These are phyloP conservation scores for Diplodia scrobiculata DNA, from an alignment of 2,329 filamentous ascomycete genomes.

Conservation along the genomic window DNA sequence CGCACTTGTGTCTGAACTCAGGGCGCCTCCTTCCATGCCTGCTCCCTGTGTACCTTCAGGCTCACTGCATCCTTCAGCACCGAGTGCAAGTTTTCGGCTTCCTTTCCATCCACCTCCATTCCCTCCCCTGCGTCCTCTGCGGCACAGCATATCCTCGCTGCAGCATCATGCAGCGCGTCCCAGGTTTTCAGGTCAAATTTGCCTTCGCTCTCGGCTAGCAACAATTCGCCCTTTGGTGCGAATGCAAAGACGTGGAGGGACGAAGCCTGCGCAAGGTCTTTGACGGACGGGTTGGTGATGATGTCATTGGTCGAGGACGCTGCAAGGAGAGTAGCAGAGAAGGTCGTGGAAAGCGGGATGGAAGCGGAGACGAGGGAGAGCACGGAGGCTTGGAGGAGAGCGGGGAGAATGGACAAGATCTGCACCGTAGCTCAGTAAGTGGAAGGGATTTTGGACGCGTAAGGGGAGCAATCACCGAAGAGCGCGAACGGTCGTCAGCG, in stretches of 20 bases:
- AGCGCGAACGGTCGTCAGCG: conserved; percentile 60
- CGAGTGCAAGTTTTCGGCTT: conserved; percentile 39
- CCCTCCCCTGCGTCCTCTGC: conserved; percentile 42
- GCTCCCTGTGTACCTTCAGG: conserved; percentile 45
- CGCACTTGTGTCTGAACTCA: background rate
- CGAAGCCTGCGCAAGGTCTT: conserved; percentile 62
- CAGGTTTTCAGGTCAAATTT: conserved; percentile 74
- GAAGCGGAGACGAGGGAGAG: conserved; percentile 80
- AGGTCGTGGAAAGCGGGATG: conserved; percentile 74
- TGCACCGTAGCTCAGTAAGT: conserved; percentile 41
- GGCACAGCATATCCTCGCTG: conserved; percentile 65
- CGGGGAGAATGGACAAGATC: conserved; percentile 79
- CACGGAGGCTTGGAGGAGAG: conserved; percentile 78
- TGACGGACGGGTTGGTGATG: conserved; percentile 59
- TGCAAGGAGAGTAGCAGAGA: conserved; percentile 66
- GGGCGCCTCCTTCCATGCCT: conserved; percentile 46
- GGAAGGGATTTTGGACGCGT: background rate
- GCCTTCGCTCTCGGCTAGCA: conserved; percentile 81
- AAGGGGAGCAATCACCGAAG: conserved; percentile 34
- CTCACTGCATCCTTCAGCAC: conserved; percentile 48
- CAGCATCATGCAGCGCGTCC: conserved; percentile 68
- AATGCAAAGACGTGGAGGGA: conserved; percentile 85
- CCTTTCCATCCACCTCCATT: conserved; percentile 46
- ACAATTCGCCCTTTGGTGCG: conserved; percentile 68
- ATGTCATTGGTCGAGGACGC: conserved; percentile 50